A percentile compares a stretch with the other conserved stretches of the same genome.
These are phyloP conservation scores for Nannochloropsis salina DNA, from an alignment of 108 stramenopile species.

Conservation along the genomic window DNA sequence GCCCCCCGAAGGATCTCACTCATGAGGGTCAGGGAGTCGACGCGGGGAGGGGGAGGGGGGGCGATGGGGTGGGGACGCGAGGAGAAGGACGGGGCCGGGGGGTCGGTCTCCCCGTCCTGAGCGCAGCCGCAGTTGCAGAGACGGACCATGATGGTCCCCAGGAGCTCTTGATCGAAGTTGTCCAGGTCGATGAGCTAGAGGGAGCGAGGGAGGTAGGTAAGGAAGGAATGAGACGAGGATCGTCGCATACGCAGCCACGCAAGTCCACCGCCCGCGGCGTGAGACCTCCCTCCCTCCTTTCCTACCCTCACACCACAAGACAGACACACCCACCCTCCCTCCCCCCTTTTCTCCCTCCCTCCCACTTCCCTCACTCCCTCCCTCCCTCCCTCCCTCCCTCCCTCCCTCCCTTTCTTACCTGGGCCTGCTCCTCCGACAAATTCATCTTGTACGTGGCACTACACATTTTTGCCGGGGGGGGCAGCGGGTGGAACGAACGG, in stretches of 20 bases:
- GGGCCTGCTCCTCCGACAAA: not conserved
- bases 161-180: not conserved
- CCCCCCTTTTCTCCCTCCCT: too few species aligned
- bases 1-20: not conserved
- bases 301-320: too few species aligned
- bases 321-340: too few species aligned
- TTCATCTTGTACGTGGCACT: not conserved
- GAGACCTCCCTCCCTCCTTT: too few species aligned
- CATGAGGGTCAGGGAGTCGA: conserved; percentile 17
- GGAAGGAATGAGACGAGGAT: too few species aligned
- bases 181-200: not conserved
- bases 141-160: not conserved
- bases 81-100: too few species aligned
- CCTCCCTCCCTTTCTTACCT: not conserved
- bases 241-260: too few species aligned
- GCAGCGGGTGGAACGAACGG: not conserved
- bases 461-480: not conserved
- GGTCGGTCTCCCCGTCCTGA: not conserved
- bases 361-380: too few species aligned
- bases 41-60: not conserved
- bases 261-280: too few species aligned
- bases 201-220: not conserved
- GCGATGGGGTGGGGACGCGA: not conserved
- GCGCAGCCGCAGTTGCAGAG: conserved; percentile 1
- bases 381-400: conserved; percentile 2